Evolutionary conservation across 805 yeast species (phyloP), one percentile per base, ranked within the genome.

Genomic region (Starmerella apis): DNA sequence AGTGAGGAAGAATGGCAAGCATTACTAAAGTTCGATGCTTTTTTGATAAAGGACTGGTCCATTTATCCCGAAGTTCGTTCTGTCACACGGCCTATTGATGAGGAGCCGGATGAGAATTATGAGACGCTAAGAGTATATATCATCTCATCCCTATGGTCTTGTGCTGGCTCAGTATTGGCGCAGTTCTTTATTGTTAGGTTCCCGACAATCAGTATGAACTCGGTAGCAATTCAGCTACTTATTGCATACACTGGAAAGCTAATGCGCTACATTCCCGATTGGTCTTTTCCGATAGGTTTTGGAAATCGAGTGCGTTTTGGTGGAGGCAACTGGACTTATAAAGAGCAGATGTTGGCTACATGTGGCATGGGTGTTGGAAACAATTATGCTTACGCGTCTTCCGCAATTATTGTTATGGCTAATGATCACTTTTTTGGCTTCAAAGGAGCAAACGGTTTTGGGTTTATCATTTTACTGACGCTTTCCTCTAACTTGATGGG

Each of bases 21-120:
- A 7, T 18, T 39, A 13, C 62, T 65, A 30, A 65, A 63, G 49
- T 59, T 69, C 24, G 71, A 72, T 51, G 77, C 77, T 3, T 70
- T 68, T 23, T 59, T 74, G 36, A 65, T 63, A 44, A 31, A 54
- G 43, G 63, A 58, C 51, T 72, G 71, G 60, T 75, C 80, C 0
- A 79, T 80, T 3, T 77, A 77, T 52, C 79, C 81, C 3, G 81
- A 78, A 59, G 78, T 78, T n/a, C 65, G 82, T 25, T 72, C 81
- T 8, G 74, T 77, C 28, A 71, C 75, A 4, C 74, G 71, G 25
- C 73, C 79, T 1, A 65, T 59, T 39, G 81, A 77, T 56, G 79
- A 77, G 49, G 48, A 31, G 11, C 72, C 73, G 1, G 49, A 56
- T n/a, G 58, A 68, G 33, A 71, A 71, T 0, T 67, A 65, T 37